Evolutionary conservation across 345 rosid species (phyloP).

Genomic region (Citrus trifoliata): DNA sequence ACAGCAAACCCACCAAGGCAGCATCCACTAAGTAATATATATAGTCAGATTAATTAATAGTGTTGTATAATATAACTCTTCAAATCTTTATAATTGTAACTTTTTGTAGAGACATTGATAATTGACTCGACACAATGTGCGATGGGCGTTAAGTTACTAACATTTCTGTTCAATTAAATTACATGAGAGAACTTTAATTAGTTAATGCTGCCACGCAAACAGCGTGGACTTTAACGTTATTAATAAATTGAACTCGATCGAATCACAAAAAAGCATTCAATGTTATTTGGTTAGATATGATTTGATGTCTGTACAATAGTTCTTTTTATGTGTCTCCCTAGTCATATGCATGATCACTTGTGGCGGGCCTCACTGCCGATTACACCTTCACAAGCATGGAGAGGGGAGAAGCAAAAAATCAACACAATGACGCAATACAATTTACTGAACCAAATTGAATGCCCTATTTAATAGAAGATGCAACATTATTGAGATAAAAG

Average conservation of each 20-base stretch:
- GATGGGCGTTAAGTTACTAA: neutral
- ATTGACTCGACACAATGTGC: neutral
- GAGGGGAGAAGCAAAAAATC: no score
- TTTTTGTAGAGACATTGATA: neutral
- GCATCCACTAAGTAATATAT: neutral
- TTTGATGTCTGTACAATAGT: neutral
- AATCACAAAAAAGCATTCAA: neutral
- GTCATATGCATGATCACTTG: neutral
- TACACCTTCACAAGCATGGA: neutral
- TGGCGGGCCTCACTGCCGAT: neutral
- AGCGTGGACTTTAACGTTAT: neutral
- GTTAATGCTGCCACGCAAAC: neutral
- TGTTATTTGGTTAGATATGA: neutral
- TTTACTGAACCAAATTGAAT: neutral
- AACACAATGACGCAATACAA: no score
- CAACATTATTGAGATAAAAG: neutral
- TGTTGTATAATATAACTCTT: neutral
- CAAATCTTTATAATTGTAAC: slow-evolving; percentile 1
- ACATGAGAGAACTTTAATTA: no score
- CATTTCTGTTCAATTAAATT: neutral
- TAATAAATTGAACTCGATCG: neutral
- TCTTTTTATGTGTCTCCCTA: neutral
- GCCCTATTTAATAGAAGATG: neutral
- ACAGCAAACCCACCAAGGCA: slow-evolving; percentile 1
- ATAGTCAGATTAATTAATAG: neutral